Evolutionary conservation across 2,329 filamentous ascomycete genomes (phyloP), one percentile per base, ranked within the genome.

Genomic region (Paraphoma chrysanthemicola): DNA sequence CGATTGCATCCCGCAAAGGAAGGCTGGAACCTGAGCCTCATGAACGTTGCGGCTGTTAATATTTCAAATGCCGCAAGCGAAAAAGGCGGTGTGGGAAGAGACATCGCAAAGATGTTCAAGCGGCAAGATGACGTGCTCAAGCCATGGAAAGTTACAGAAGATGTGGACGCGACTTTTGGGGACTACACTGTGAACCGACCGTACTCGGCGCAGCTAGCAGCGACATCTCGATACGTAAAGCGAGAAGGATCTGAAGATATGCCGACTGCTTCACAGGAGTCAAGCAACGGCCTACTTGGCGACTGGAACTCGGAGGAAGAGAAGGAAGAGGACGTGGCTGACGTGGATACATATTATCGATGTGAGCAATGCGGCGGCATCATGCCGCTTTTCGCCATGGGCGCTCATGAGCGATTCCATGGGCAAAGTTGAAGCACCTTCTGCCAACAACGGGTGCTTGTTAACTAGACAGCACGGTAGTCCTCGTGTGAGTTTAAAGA

Each of bases 11-110:
- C 87, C 0, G 87, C 90, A 58, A 85, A 83, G 59, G 79, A 82
- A 8, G 87, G 86, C 1, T 96, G 91, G 90, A 91, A 94, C 63
- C 77, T 97, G 16, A 91, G 90, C 62, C 79, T 98, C 49, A 81
- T 98, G 56, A 98, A 97, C 63, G 80, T 98, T 18, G 93, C 92
- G 44, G 93, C 91, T 7, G 90, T 91, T 12, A 96, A 97, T 71
- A 94, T 98, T 88, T 83, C 69, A 6, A 78, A 81, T 58, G 74
- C 77, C 4, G 80, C 78, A 23, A 78, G 80, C 8, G 78, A 77
- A 51, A 81, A 74, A 63, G 77, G 74, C 18, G 79, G 78, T 0
- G 74, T 69, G 11, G 91, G 91, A 1, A 83, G 90, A 61, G 88
- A 97, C 68, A 97, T 97, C 63, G 84, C 85, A 1, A 85, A 82